Conservation (phyloP, 2,329 filamentous ascomycete species). For the Colletotrichum filicis region DNA sequence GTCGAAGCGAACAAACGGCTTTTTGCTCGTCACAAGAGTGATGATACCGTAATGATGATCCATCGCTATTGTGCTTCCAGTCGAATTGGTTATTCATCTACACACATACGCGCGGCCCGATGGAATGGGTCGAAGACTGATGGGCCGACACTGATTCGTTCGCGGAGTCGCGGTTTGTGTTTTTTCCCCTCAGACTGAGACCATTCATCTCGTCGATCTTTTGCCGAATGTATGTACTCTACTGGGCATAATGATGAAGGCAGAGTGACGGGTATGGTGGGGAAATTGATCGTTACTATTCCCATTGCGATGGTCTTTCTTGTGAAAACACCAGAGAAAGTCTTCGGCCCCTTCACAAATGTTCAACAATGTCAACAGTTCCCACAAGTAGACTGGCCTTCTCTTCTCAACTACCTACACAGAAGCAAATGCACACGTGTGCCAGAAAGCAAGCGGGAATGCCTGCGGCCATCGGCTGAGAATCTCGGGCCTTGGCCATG, state of each 20-base stretch:
- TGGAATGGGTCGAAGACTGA: neutral
- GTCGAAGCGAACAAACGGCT: neutral
- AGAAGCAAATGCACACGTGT: neutral
- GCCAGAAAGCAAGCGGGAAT: neutral
- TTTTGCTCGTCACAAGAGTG: neutral
- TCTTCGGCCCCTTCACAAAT: neutral
- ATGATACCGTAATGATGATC: neutral
- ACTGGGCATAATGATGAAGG: neutral
- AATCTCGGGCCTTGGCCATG: neutral
- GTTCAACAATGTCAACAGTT: neutral
- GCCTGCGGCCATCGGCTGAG: neutral
- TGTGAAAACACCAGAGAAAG: neutral
- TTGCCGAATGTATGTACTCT: neutral
- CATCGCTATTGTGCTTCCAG: neutral
- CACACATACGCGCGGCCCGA: neutral
- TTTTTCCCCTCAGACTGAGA: neutral
- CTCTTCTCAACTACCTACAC: neutral
- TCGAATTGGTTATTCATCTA: neutral
- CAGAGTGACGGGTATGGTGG: neutral
- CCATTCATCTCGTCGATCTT: neutral
- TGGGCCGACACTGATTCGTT: neutral
- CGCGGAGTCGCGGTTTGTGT: neutral
- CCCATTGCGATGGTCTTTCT: neutral
- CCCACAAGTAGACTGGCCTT: neutral
- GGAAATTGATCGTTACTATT: neutral